Conservation (phyloP, 345 rosid genomes). For the Eucalyptus paniculata region DNA sequence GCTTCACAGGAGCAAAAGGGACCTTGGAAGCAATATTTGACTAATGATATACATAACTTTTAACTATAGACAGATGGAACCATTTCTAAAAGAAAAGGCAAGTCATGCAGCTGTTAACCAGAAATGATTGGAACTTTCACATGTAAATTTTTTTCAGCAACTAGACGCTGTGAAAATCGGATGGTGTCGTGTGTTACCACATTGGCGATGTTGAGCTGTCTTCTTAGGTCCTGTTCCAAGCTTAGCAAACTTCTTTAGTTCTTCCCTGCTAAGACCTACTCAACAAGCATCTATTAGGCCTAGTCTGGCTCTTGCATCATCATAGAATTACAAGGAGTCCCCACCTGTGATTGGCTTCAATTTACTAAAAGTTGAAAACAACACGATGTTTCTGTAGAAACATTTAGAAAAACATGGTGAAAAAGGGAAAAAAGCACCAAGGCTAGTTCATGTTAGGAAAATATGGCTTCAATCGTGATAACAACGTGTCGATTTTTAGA, state of each 20-base stretch:
- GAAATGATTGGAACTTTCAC: neutral
- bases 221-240: conserved; percentile 48
- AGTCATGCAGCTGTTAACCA: neutral
- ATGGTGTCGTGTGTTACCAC: conserved; percentile 39
- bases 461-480: too few species aligned
- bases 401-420: neutral
- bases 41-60: neutral
- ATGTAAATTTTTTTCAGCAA: neutral
- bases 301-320: neutral
- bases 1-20: neutral
- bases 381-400: neutral
- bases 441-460: neutral
- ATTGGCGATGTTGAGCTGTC: conserved; percentile 66
- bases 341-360: neutral
- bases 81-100: neutral
- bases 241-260: conserved; percentile 56
- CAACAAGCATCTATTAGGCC: neutral
- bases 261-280: conserved; percentile 45
- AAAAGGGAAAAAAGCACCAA: neutral
- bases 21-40: neutral
- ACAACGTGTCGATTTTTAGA: too few species aligned
- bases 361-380: neutral
- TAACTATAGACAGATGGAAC: neutral
- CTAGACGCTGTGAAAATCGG: neutral
- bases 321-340: neutral